Conservation (phyloP, 1,284 basidiomycete species). For the Sanghuangporus sanghuang region DNA sequence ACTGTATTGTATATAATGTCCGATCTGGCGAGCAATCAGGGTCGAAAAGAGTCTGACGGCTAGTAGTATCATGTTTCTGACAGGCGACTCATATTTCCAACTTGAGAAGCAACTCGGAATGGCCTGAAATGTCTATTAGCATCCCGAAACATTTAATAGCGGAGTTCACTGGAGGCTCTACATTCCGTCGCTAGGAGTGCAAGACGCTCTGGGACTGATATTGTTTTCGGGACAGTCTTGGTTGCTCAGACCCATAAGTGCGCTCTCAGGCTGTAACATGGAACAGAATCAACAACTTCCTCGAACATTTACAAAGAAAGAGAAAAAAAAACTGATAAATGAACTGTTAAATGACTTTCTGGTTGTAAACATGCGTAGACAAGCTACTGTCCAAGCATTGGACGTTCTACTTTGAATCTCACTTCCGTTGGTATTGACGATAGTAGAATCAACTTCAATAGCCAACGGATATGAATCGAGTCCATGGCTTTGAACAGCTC, state of each 20-base stretch:
- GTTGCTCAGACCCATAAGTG: neutral
- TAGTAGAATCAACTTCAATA: slow-evolving; percentile 4
- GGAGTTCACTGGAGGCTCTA: neutral
- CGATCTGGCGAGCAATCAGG: no score
- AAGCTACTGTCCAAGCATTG: slow-evolving; percentile 6
- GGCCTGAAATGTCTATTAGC: neutral
- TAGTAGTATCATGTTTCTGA: no score
- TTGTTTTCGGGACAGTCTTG: neutral
- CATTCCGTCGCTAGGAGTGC: neutral
- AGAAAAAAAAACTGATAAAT: neutral
- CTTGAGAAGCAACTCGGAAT: neutral
- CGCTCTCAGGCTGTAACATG: neutral
- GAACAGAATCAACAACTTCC: no score
- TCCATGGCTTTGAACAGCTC: neutral
- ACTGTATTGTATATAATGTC: no score
- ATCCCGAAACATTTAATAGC: neutral
- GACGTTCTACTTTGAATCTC: slow-evolving; percentile 3
- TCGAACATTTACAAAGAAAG: no score
- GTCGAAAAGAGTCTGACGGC: no score
- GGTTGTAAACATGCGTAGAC: neutral
- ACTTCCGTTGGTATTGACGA: slow-evolving; percentile 1
- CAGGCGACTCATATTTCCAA: no score
- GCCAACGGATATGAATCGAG: slow-evolving; percentile 3
- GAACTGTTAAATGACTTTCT: neutral
- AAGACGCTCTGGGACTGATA: neutral